Evolutionary conservation across 2,329 filamentous ascomycete genomes (phyloP), one percentile per base, ranked within the genome.

Genomic region (Botrytis galanthina): DNA sequence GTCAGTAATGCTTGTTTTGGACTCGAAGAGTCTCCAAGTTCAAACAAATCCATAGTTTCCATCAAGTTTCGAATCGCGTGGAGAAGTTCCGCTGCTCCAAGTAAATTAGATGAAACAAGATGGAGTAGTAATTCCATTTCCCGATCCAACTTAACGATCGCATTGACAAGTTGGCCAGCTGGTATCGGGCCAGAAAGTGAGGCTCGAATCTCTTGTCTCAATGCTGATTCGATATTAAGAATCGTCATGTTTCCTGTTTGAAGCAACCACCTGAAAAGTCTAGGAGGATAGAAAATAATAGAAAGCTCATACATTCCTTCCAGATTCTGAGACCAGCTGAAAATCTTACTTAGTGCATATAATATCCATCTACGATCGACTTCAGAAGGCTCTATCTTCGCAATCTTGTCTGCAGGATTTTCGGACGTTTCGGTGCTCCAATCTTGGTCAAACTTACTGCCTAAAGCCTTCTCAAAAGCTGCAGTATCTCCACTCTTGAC

Each of bases 301-400:
- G 79, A 80, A 32, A 86, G 74, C 54, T 73, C 74, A 42, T 68
- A 73, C n/a, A 76, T 51, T 3, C 69, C 74, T n/a, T 72, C 66
- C 8, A 75, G 74, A 20, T 63, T 64, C 26, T 75, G 62, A 37
- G 74, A 73, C 75, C 77, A 78, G 5, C 79, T 78, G 76, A 87
- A 88, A 18, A 87, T 85, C 76, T 83, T 86, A 72, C 83, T 82
- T 5, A 88, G 77, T 4, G 85, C 82, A 77, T 85, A 87, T 29
- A 90, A 81, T 6, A 92, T 85, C 87, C 91, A 92, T 75, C 89
- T 87, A 39, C 89, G 87, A 80, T 93, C 90, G 7, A 88, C 86
- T 14, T 86, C 83, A 29, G 87, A 84, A 78, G 90, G 89, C 39
- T 54, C 82, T 39, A 73, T 74, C 32, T 48, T 81, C 82, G 83